Conservation (phyloP, 495 filamentous ascomycete species). For the Pseudotulostoma volvatum region DNA sequence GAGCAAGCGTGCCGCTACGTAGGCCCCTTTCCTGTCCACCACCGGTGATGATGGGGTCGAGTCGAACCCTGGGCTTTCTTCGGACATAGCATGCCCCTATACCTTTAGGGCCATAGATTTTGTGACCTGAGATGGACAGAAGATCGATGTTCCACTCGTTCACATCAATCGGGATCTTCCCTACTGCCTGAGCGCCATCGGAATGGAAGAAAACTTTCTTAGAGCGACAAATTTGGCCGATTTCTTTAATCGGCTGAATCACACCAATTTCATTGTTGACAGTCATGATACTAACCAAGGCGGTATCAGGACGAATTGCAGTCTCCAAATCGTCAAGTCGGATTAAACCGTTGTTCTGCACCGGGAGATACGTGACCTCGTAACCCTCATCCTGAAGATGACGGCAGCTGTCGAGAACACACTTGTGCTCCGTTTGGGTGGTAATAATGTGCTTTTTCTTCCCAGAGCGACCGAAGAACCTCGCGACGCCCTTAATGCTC, state of each 20-base stretch:
- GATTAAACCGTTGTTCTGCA: constrained; percentile 68
- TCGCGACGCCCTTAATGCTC: constrained; percentile 93
- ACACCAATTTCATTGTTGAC: constrained; percentile 99
- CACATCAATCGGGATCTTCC: constrained; percentile 92
- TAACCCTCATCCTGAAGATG: constrained; percentile 95
- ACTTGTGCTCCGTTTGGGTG: constrained; percentile 96
- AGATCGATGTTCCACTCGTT: constrained; percentile 94
- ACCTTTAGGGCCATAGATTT: constrained; percentile 96
- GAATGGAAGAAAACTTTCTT: constrained; percentile 98
- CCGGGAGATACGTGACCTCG: constrained; percentile 88
- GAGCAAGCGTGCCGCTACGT: constrained; percentile 83
- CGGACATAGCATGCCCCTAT: constrained; percentile 93
- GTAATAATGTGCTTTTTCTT: constrained; percentile 99
- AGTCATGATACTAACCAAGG: constrained; percentile 89
- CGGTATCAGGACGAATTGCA: constrained; percentile 81
- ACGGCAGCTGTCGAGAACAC: constrained; percentile 88
- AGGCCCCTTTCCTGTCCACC: constrained; percentile 92
- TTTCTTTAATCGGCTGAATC: constrained; percentile 86
- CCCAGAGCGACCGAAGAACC: constrained; percentile 79
- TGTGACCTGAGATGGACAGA: constrained; percentile 98
- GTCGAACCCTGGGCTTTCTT: constrained; percentile 74
- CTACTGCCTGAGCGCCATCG: constrained; percentile 91
- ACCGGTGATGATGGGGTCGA: constrained; percentile 91
- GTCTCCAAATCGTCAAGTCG: constrained; percentile 74
- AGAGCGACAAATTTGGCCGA: constrained; percentile 75